phyloP scores from a whole-genome alignment of 192 early-diverging fungal species.

The Umbelopsis sp. region DNA sequence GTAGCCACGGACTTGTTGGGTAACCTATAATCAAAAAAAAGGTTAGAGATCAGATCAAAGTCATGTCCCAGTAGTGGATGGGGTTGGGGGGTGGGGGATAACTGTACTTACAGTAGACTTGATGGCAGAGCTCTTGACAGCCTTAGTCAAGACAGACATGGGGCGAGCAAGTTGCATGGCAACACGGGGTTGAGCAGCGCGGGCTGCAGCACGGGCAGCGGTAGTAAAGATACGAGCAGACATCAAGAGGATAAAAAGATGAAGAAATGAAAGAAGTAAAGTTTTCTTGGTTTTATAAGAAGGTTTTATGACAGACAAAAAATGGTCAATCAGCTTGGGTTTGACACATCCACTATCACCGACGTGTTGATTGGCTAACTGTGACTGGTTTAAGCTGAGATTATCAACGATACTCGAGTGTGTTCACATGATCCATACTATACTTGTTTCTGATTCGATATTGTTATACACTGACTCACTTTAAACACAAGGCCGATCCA shows the following conservation, averaged over 20 bases:
- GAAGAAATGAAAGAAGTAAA: background rate
- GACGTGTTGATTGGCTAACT: slow-evolving; percentile 7
- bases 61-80: background rate
- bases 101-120: slow-evolving; percentile 27
- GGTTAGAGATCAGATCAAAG: background rate
- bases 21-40: background rate
- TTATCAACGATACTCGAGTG: background rate
- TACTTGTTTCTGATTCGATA: slow-evolving; percentile 3
- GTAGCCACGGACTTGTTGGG: slow-evolving; percentile 68
- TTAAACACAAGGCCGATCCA: background rate
- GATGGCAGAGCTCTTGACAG: slow-evolving; percentile 24
- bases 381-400: slow-evolving; percentile 9
- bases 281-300: background rate
- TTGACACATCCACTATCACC: slow-evolving; percentile 14
- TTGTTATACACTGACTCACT: background rate
- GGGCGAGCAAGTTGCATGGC: slow-evolving; percentile 26
- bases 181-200: slow-evolving; percentile 29
- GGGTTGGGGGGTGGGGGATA: too few species aligned
- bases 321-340: background rate
- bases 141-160: slow-evolving; percentile 24
- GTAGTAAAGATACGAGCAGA: slow-evolving; percentile 37
- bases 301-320: background rate
- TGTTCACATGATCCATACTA: background rate
- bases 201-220: slow-evolving; percentile 36
- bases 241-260: slow-evolving; percentile 18